Evolutionary conservation across 306 rosid genomes (phyloP).

Genomic region (Cucumis cinereus): DNA sequence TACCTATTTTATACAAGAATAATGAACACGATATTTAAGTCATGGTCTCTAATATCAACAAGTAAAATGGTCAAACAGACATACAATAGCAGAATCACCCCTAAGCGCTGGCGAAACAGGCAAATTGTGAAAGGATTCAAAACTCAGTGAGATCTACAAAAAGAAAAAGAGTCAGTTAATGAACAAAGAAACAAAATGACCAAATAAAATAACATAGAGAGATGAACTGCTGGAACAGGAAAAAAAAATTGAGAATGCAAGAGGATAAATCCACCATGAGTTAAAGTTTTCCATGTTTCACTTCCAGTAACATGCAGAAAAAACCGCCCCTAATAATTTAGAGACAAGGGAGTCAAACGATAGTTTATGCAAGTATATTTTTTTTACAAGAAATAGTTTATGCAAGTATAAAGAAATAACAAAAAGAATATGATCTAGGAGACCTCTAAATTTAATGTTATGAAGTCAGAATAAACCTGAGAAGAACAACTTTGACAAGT

Average conservation of each 20-base stretch:
- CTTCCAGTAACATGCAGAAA: neutral
- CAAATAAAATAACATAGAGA: neutral
- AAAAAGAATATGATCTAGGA: neutral
- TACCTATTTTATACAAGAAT: neutral
- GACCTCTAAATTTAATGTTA: neutral
- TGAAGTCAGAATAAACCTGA: slow-evolving; percentile 36
- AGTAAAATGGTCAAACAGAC: slow-evolving; percentile 24
- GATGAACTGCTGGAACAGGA: neutral
- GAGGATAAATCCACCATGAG: neutral
- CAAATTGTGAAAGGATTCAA: slow-evolving; percentile 80
- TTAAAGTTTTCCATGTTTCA: neutral
- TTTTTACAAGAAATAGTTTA: too few relatives aligned
- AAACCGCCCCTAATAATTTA: neutral
- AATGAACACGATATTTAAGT: slow-evolving; percentile 4
- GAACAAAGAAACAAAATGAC: neutral
- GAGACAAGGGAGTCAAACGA: neutral
- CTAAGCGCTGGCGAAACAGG: slow-evolving; percentile 51
- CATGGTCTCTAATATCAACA: slow-evolving; percentile 10
- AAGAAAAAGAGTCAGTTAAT: slow-evolving; percentile 10
- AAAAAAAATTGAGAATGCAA: neutral
- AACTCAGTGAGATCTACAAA: slow-evolving; percentile 74
- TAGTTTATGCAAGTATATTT: neutral
- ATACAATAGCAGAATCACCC: slow-evolving; percentile 34
- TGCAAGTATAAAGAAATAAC: neutral
- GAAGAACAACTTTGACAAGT: slow-evolving; percentile 81